Percentiles rank a stretch among this genome's conserved stretches.
Evolutionary conservation across 768 basidiomycete species (phyloP).

Genomic region (Rickenella mellea): DNA sequence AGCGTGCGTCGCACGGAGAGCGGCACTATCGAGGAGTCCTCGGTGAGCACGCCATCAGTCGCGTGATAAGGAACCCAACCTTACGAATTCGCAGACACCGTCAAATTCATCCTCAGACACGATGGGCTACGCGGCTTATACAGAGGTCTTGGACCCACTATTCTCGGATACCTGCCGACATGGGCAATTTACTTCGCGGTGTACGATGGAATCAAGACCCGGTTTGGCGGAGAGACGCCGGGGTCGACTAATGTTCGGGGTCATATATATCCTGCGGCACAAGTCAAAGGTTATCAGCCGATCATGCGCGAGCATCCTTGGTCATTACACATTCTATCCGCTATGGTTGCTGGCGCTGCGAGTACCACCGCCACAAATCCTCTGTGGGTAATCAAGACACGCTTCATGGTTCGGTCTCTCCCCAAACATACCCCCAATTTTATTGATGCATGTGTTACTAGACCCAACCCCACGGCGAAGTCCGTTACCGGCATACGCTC

Average conservation of each 20-base stretch:
- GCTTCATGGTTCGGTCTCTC: slow-evolving; percentile 76
- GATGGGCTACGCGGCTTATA: slow-evolving; percentile 87
- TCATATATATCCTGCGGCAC: slow-evolving; percentile 66
- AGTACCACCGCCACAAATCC: slow-evolving; percentile 95
- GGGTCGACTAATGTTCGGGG: slow-evolving; percentile 23
- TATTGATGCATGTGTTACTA: slow-evolving; percentile 19
- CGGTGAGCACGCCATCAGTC: slow-evolving; percentile 12
- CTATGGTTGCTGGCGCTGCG: slow-evolving; percentile 90
- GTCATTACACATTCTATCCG: slow-evolving; percentile 85
- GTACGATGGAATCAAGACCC: slow-evolving; percentile 89
- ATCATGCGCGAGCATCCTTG: slow-evolving; percentile 73
- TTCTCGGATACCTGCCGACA: slow-evolving; percentile 93
- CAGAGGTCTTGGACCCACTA: slow-evolving; percentile 93
- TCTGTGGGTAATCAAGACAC: slow-evolving; percentile 97
- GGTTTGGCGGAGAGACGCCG: slow-evolving; percentile 56
- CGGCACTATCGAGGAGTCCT: slow-evolving; percentile 65
- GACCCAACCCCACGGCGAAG: slow-evolving; percentile 78
- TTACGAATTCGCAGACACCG: slow-evolving; percentile 38
- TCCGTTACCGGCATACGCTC: slow-evolving; percentile 78
- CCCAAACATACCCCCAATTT: slow-evolving; percentile 9
- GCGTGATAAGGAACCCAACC: slow-evolving; percentile 8
- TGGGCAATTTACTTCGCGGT: slow-evolving; percentile 99
- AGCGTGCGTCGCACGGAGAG: slow-evolving; percentile 60
- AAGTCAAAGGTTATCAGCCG: slow-evolving; percentile 80
- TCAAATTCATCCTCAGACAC: slow-evolving; percentile 43